Evolutionary conservation across 441 rosid genomes (phyloP).

Genomic region (Euphorbia corollata): DNA sequence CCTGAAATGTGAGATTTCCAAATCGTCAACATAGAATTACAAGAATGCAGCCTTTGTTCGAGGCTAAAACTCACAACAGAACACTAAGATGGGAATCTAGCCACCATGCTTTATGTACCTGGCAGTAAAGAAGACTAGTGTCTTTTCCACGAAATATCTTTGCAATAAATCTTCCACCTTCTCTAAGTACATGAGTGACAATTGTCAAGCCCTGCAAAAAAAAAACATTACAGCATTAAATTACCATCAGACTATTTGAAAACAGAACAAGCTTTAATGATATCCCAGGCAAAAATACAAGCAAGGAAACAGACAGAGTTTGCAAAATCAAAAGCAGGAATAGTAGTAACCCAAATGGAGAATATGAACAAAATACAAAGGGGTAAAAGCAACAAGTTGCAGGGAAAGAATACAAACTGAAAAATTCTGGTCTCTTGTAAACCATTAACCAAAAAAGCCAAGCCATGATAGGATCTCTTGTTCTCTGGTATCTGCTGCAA

Average conservation of each 20-base stretch:
- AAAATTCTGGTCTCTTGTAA: neutral
- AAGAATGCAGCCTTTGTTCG: neutral
- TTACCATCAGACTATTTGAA: neutral
- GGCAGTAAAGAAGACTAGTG: constrained; percentile 80
- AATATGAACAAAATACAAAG: neutral
- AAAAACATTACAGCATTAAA: constrained; percentile 13
- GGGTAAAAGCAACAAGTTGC: neutral
- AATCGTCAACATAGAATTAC: neutral
- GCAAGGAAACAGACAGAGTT: constrained; percentile 1
- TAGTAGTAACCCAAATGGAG: neutral
- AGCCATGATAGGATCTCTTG: neutral
- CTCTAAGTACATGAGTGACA: constrained; percentile 77
- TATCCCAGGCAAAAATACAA: neutral
- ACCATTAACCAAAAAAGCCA: neutral
- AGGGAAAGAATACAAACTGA: neutral
- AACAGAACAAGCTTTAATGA: neutral
- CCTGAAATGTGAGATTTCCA: neutral
- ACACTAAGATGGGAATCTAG: too few relatives aligned
- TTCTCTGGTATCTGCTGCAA: neutral
- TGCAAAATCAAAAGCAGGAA: neutral
- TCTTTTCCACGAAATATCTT: constrained; percentile 98
- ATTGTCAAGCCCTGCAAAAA: constrained; percentile 74
- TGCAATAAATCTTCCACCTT: constrained; percentile 85
- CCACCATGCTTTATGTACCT: too few relatives aligned
- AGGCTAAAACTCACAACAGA: too few relatives aligned